Conservation (phyloP, 371 early-diverging fungal species). For the Dichotomocladium elegans region DNA sequence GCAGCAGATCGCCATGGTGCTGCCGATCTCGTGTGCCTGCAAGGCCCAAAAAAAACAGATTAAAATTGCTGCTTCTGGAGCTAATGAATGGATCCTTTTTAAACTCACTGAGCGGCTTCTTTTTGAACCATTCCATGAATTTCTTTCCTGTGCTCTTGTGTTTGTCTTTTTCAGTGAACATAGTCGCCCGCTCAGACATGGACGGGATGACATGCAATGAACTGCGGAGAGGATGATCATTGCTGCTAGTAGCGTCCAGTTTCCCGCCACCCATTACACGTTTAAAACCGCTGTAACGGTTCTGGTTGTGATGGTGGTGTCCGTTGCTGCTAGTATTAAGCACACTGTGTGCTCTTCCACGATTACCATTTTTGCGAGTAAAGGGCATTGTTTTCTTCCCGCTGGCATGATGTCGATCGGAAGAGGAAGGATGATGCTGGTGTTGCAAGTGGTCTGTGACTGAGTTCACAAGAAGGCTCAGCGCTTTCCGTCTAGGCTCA, state of each 20-base stretch:
- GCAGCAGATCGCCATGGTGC: neutral
- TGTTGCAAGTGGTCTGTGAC: slow-evolving; percentile 30
- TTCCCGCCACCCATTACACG: slow-evolving; percentile 2
- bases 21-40: slow-evolving; percentile 1
- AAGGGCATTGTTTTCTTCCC: neutral
- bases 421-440: neutral
- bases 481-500: slow-evolving; percentile 43
- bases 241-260: neutral
- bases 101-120: slow-evolving; percentile 58
- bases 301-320: too few relatives aligned
- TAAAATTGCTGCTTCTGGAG: too few relatives aligned
- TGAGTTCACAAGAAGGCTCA: slow-evolving; percentile 52
- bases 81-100: too few relatives aligned
- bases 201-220: slow-evolving; percentile 21
- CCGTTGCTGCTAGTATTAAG: neutral
- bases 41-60: too few relatives aligned
- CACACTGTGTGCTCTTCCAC: slow-evolving; percentile 8
- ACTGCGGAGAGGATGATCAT: slow-evolving; percentile 3
- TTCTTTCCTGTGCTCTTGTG: slow-evolving; percentile 58
- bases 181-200: slow-evolving; percentile 28
- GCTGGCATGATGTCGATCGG: neutral
- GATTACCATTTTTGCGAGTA: slow-evolving; percentile 5
- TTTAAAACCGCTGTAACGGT: slow-evolving; percentile 10
- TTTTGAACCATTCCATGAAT: slow-evolving; percentile 70
- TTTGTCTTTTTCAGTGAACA: slow-evolving; percentile 19